A percentile compares a stretch with the other conserved stretches of the same genome.
Evolutionary conservation across 176 grass and related monocot genomes (phyloP).

Genomic region (Paspalum notatum): DNA sequence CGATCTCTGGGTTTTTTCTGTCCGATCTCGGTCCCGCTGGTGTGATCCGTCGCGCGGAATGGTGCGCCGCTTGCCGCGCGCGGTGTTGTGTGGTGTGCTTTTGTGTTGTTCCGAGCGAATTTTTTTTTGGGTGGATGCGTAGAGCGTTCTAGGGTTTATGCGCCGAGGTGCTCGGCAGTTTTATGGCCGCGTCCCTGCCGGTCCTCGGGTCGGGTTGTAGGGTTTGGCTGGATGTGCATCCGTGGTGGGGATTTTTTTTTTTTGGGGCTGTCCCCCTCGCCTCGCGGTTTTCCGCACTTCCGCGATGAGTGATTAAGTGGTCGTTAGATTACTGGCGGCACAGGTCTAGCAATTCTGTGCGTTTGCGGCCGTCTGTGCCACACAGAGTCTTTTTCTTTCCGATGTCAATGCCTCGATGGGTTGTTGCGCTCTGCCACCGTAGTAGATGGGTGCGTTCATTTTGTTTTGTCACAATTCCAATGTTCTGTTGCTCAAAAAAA

Average conservation of each 20-base stretch:
- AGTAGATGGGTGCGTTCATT: background rate
- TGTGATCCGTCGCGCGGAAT: background rate
- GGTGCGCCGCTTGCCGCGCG: background rate
- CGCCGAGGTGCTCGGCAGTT: no score
- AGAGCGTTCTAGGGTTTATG: background rate
- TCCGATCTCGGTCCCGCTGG: no score
- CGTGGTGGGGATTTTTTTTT: background rate
- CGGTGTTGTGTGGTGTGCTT: background rate
- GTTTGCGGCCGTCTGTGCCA: background rate
- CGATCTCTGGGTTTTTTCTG: background rate
- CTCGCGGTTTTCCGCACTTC: background rate
- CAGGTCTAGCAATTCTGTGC: background rate
- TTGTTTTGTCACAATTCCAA: background rate
- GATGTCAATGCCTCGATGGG: background rate
- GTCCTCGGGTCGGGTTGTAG: background rate
- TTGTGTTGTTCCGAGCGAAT: background rate
- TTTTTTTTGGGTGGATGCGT: background rate
- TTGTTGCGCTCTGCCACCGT: background rate
- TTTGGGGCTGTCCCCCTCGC: background rate
- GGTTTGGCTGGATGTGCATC: background rate
- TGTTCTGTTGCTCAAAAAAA: background rate
- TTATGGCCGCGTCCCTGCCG: background rate
- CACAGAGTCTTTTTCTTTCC: background rate
- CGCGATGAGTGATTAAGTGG: background rate
- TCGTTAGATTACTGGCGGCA: background rate